Evolutionary conservation across 352 stramenopile species (phyloP), one percentile per base, ranked within the genome.

Genomic region (Pythium aphanidermatum): DNA sequence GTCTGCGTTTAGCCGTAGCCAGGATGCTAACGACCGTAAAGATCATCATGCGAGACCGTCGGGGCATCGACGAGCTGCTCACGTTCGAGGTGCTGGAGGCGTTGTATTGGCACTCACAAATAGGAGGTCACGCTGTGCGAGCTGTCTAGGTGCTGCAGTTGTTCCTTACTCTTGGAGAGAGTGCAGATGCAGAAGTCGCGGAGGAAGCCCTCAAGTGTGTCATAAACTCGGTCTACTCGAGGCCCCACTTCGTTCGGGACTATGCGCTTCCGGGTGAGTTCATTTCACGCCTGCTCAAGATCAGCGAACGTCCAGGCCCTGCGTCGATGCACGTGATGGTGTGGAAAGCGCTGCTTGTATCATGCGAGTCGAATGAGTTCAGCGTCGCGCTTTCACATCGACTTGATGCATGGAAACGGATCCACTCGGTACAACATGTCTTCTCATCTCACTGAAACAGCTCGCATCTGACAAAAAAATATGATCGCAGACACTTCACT

Each of bases 181-280:
- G 14, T 28, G 6, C 46, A 11, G 55, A 63, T 8, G 60, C 55
- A 47, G 28, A 31, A 3, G 46, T 66, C 4, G 59, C 49, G 6
- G 73, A 81, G 58, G 75, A 83, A 59, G 62, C 69, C 21, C 46
- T 88, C 38, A 88, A 83, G 50, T 88, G 75, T 57, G 55, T 65
- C 33, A 74, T 88, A 42, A 88, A 88, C 38, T 81, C 64, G 19
- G 60, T 86, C 8, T 83, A 78, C 47, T 74, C 55, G 21, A 60
- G 75, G 6, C 70, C 68, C 5, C 66, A 79, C 5, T 88, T 88
- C 34, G 62, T 86, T 19, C 45, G 41, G 9, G 49, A 68, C 35
- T 41, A 47, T 27, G 47, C 70, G 20, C 23, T 77, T 9, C 9
- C 44, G 2, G 50, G 63, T 3, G 34, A 30, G 0, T 69, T 69